Percentiles rank a stretch among this genome's conserved stretches.
Evolutionary conservation across 106 monocot species (phyloP).

Genomic region (Chionographis japonica): DNA sequence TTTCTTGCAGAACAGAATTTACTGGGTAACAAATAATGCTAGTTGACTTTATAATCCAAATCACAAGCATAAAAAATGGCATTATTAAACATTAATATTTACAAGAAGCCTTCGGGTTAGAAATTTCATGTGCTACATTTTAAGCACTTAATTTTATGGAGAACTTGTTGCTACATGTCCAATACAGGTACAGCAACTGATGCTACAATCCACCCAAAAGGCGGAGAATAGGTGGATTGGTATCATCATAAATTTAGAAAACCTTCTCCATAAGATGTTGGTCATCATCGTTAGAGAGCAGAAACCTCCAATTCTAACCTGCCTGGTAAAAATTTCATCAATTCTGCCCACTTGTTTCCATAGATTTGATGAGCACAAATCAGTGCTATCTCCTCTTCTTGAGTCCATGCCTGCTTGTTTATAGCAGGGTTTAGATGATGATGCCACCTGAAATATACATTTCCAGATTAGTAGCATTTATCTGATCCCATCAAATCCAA

Average conservation of each 20-base stretch:
- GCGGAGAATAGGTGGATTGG: neutral
- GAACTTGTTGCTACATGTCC: too few relatives aligned
- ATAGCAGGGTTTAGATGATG: slow-evolving; percentile 78
- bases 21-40: too few relatives aligned
- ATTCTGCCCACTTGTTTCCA: slow-evolving; percentile 86
- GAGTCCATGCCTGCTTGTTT: slow-evolving; percentile 77
- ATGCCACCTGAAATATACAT: slow-evolving; percentile 49
- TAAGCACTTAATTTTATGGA: too few relatives aligned
- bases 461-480: neutral
- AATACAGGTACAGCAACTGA: too few relatives aligned
- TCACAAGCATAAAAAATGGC: too few relatives aligned
- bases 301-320: slow-evolving; percentile 25
- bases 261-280: neutral
- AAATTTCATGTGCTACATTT: too few relatives aligned
- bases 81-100: too few relatives aligned
- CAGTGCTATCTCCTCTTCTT: slow-evolving; percentile 69
- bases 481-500: too few relatives aligned
- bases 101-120: too few relatives aligned
- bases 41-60: too few relatives aligned
- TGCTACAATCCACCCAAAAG: too few relatives aligned
- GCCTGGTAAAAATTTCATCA: slow-evolving; percentile 69
- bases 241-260: neutral
- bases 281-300: neutral
- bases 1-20: too few relatives aligned
- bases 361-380: slow-evolving; percentile 68